Evolutionary conservation across 768 basidiomycete genomes (phyloP).

Genomic region (Auriscalpium vulgare): DNA sequence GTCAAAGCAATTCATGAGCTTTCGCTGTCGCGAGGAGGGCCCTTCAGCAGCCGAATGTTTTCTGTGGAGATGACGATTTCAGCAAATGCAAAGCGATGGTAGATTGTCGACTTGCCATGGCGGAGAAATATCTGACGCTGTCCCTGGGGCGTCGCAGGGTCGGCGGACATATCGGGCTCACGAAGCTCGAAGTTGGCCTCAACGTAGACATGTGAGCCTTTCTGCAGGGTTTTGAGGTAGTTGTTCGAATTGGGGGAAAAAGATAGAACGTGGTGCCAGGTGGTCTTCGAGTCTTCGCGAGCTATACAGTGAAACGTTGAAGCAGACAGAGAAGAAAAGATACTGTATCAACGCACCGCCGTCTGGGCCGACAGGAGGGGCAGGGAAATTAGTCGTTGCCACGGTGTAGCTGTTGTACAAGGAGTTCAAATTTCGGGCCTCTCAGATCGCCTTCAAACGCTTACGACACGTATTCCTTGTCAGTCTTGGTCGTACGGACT

Average conservation of each 20-base stretch:
- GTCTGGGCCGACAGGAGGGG: slow-evolving; percentile 49
- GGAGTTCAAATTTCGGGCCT: not conserved
- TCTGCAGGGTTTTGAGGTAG: slow-evolving; percentile 56
- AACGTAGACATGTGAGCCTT: slow-evolving; percentile 72
- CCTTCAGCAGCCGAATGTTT: slow-evolving; percentile 39
- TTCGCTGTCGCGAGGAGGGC: not conserved
- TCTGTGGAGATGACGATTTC: slow-evolving; percentile 32
- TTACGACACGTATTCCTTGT: slow-evolving; percentile 73
- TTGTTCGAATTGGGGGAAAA: slow-evolving; percentile 57
- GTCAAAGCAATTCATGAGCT: not conserved
- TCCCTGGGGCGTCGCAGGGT: slow-evolving; percentile 56
- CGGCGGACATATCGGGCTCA: slow-evolving; percentile 60
- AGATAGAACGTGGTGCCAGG: slow-evolving; percentile 73
- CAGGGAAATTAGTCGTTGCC: slow-evolving; percentile 58
- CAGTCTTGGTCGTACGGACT: slow-evolving; percentile 54
- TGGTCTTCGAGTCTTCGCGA: slow-evolving; percentile 42
- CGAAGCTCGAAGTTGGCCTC: slow-evolving; percentile 74
- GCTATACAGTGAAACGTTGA: slow-evolving; percentile 30
- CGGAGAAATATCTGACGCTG: slow-evolving; percentile 79
- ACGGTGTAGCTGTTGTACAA: slow-evolving; percentile 54
- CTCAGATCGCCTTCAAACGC: slow-evolving; percentile 22
- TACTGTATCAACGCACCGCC: slow-evolving; percentile 40
- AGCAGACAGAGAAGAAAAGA: not conserved
- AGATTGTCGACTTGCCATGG: slow-evolving; percentile 47
- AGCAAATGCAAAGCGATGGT: not conserved